phyloP scores from a whole-genome alignment of 1,139 yeast genomes.

The Kodamaea suecica region DNA sequence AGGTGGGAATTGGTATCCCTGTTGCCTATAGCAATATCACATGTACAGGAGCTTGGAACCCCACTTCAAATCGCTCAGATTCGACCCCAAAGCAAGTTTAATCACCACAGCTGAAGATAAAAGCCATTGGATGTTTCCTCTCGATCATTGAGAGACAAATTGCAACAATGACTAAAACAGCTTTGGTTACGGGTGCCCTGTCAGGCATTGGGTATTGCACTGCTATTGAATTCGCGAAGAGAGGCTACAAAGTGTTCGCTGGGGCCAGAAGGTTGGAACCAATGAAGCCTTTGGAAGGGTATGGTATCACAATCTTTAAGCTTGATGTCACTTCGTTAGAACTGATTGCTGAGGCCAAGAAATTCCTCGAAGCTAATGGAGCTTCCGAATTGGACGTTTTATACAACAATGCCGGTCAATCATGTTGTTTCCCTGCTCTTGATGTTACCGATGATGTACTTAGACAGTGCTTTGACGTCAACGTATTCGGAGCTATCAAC shows the following conservation, averaged over 20 bases:
- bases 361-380: slow-evolving; percentile 23
- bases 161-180: slow-evolving; percentile 2
- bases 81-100: too few species aligned
- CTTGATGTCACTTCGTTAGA: slow-evolving; percentile 55
- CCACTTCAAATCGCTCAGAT: too few species aligned
- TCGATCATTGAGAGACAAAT: neutral
- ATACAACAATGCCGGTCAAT: slow-evolving; percentile 64
- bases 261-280: slow-evolving; percentile 69
- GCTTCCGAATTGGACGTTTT: slow-evolving; percentile 51
- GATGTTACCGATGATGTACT: slow-evolving; percentile 62
- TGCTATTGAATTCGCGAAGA: slow-evolving; percentile 58
- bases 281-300: slow-evolving; percentile 51
- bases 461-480: slow-evolving; percentile 58
- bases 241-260: slow-evolving; percentile 66
- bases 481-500: slow-evolving; percentile 67
- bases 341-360: slow-evolving; percentile 46
- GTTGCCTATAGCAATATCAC: too few species aligned
- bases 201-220: slow-evolving; percentile 76
- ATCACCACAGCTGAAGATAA: too few species aligned
- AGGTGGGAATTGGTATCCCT: too few species aligned
- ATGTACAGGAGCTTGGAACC: too few species aligned
- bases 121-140: too few species aligned
- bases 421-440: slow-evolving; percentile 69
- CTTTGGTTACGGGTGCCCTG: slow-evolving; percentile 72
- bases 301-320: slow-evolving; percentile 30